Evolutionary conservation across 1,284 basidiomycete species (phyloP).

Genomic region (Puccinia polysora): DNA sequence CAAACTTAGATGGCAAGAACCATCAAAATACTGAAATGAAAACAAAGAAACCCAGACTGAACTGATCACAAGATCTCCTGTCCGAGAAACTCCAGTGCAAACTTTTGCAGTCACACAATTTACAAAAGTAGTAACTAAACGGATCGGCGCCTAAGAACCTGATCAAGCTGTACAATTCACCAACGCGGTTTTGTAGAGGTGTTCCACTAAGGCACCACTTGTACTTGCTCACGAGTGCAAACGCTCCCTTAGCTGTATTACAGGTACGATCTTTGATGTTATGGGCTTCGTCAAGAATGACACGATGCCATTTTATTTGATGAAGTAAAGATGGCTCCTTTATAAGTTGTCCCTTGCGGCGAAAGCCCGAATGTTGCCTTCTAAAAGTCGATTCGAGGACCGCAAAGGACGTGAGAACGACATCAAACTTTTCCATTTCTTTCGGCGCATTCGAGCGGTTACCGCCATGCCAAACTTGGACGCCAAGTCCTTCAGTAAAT

Average conservation of each 20-base stretch:
- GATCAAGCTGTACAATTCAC: conserved; percentile 93
- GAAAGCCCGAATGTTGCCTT: conserved; percentile 87
- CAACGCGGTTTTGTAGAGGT: conserved; percentile 72
- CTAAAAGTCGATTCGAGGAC: conserved; percentile 88
- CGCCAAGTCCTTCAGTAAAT: conserved; percentile 56
- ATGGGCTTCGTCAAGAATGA: conserved; percentile 85
- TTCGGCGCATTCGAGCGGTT: conserved; percentile 58
- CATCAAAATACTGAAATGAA: neutral
- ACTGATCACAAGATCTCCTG: conserved; percentile 77
- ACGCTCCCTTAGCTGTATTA: conserved; percentile 93
- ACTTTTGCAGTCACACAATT: conserved; percentile 68
- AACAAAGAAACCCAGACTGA: conserved; percentile 10
- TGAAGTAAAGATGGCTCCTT: conserved; percentile 87
- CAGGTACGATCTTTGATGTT: conserved; percentile 82
- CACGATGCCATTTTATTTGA: conserved; percentile 70
- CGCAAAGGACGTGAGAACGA: conserved; percentile 61
- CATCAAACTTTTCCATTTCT: conserved; percentile 77
- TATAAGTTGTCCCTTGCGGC: conserved; percentile 73
- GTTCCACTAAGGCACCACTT: conserved; percentile 98
- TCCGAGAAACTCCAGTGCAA: conserved; percentile 85
- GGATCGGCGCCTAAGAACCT: conserved; percentile 42
- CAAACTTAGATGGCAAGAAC: neutral
- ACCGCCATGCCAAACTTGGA: conserved; percentile 86
- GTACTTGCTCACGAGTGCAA: conserved; percentile 74
- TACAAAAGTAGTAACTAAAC: conserved; percentile 43